Evolutionary conservation across 1,284 basidiomycete genomes (phyloP), one percentile per base, ranked within the genome.

Genomic region (Cryptococcus sp.): DNA sequence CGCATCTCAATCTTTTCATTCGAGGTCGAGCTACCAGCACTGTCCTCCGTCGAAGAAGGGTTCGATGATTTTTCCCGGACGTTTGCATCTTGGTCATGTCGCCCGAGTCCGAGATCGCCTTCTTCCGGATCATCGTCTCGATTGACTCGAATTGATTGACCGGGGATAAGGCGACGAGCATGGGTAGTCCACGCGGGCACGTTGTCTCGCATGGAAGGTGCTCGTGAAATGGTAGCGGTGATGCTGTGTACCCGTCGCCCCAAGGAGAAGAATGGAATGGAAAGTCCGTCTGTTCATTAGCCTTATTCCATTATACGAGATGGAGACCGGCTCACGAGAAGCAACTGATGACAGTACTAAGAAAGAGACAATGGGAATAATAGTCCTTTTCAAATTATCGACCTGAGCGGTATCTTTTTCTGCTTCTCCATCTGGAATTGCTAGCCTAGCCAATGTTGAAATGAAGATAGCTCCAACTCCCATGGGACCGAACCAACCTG

Each of bases 211-310:
- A 80, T 76, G 1, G 81, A 83, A 55, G 80, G 79, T 58, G 84
- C 83, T 39, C 85, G 80, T 2, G 85, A 86, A 86, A 89, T 92
- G 9, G 91, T 92, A 53, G 88, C 81, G 7, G 88, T 87, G 52
- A 92, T 87, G 14, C 87, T 85, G 70, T 92, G 90, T 7, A 96
- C 90, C 28, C 90, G 84, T 25, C 88, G 81, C 13, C 91, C 86
- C 25, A 96, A 83, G 23, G 90, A 89, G 78, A 96, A 92, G 73
- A 87, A 87, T 0, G 92, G 91, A 59, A 97, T 94, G 19, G 89
- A 92, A 5, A 97, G 79, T 7, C 92, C 92, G 67, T 97, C 86
- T 87, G 61, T 10, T 31, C 32, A 7, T 36, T 36, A n/a, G 34
- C 34, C 41, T 16, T n/a, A n/a, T n/a, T n/a, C n/a, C n/a, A n/a